A percentile compares a stretch with the other conserved stretches of the same genome.
Conservation (phyloP, 306 rosid species). For the Cajanus cajan region DNA sequence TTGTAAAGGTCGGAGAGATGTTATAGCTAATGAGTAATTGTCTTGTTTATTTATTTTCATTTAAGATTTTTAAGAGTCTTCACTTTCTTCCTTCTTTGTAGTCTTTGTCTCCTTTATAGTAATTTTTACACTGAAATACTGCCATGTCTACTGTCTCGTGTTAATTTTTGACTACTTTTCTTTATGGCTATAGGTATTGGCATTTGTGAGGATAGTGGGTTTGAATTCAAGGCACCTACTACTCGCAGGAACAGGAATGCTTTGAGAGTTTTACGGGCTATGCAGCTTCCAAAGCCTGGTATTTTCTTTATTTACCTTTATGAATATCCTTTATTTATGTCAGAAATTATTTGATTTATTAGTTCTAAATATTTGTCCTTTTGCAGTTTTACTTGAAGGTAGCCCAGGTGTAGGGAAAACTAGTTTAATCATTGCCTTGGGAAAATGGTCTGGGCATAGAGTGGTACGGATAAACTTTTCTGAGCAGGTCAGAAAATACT, state of each 20-base stretch:
- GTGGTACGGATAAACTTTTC: conserved; percentile 91
- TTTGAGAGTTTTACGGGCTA: conserved; percentile 78
- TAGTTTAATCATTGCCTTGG: conserved; percentile 86
- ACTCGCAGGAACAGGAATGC: conserved; percentile 74
- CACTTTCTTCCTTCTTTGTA: neutral
- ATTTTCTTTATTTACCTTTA: conserved; percentile 8
- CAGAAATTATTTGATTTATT: neutral
- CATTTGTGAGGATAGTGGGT: conserved; percentile 48
- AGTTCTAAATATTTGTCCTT: conserved; percentile 20
- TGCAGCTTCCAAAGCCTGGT: conserved; percentile 97
- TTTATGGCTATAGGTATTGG: conserved; percentile 49
- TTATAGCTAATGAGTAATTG: neutral
- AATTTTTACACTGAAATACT: neutral
- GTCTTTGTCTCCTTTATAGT: neutral
- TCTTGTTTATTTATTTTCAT: neutral
- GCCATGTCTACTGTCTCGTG: neutral
- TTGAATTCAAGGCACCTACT: conserved; percentile 84
- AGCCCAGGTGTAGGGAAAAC: conserved; percentile 99
- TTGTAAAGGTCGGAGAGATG: neutral
- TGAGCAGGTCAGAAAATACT: conserved; percentile 67
- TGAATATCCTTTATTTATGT: neutral
- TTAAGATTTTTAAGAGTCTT: neutral
- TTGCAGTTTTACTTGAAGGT: conserved; percentile 89
- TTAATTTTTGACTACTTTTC: neutral
- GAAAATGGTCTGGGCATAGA: conserved; percentile 71